Conservation (phyloP, 2,329 filamentous ascomycete genomes). For the Pezicula neosporulosa region DNA sequence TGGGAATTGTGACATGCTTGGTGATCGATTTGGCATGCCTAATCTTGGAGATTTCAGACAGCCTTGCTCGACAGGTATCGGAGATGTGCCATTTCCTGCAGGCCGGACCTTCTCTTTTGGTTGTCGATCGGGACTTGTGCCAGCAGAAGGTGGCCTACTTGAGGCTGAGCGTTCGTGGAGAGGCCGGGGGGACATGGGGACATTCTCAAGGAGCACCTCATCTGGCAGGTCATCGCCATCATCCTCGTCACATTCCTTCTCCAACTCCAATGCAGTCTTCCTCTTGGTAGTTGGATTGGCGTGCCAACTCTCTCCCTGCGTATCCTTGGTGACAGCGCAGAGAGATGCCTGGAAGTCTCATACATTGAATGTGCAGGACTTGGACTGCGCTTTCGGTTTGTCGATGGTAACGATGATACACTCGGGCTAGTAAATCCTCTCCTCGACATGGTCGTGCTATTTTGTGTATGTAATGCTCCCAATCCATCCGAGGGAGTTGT, state of each 20-base stretch:
- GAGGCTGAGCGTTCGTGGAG: constrained; percentile 46
- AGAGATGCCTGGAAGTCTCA: constrained; percentile 15
- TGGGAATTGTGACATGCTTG: constrained; percentile 52
- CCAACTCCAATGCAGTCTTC: constrained; percentile 68
- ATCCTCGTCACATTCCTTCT: constrained; percentile 73
- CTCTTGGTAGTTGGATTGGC: constrained; percentile 61
- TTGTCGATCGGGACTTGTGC: constrained; percentile 25
- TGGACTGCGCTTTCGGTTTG: constrained; percentile 24
- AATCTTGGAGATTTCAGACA: constrained; percentile 39
- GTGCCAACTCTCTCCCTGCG: constrained; percentile 63
- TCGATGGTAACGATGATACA: constrained; percentile 15
- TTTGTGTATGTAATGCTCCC: constrained; percentile 22
- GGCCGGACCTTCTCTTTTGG: constrained; percentile 24
- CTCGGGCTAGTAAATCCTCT: constrained; percentile 21
- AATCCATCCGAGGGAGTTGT: constrained; percentile 19
- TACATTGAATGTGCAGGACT: constrained; percentile 20
- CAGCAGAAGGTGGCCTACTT: constrained; percentile 49
- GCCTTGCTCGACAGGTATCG: constrained; percentile 55
- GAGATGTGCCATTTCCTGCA: constrained; percentile 59
- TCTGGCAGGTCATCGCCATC: constrained; percentile 78
- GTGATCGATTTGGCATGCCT: constrained; percentile 36
- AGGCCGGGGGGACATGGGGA: constrained; percentile 74
- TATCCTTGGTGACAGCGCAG: constrained; percentile 13
- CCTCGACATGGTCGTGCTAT: constrained; percentile 10
- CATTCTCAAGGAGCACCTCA: constrained; percentile 75